These are phyloP conservation scores for Komagataea norvegica DNA, from an alignment of 1,139 yeast species.

Conservation along the genomic window DNA sequence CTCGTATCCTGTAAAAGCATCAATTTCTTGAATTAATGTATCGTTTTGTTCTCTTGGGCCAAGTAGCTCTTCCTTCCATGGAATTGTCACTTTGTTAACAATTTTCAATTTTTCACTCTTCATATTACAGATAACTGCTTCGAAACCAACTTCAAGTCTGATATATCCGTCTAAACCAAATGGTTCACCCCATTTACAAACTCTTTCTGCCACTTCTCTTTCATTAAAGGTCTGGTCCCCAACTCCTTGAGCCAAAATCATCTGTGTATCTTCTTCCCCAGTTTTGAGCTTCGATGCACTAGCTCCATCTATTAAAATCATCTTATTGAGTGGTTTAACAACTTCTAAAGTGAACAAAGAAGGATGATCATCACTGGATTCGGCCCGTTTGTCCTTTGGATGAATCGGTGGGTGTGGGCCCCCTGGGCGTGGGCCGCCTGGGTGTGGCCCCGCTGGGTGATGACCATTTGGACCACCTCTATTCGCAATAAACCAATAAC, in stretches of 20 bases:
- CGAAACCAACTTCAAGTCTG: constrained; percentile 52
- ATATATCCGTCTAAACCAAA: constrained; percentile 49
- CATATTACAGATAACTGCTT: constrained; percentile 51
- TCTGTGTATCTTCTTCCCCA: constrained; percentile 60
- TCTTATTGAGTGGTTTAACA: constrained; percentile 39
- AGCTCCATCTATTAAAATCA: constrained; percentile 52
- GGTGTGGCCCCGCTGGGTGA: no score
- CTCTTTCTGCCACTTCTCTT: constrained; percentile 38
- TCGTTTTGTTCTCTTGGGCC: constrained; percentile 28
- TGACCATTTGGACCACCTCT: constrained; percentile 10
- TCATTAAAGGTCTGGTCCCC: constrained; percentile 34
- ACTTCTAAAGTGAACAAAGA: constrained; percentile 41
- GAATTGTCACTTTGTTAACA: constrained; percentile 39
- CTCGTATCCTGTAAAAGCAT: constrained; percentile 36
- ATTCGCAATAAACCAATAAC: constrained; percentile 39
- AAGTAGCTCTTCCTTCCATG: constrained; percentile 33
- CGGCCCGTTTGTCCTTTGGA: no score
- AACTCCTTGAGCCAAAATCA: constrained; percentile 24
- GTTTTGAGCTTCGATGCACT: constrained; percentile 47
- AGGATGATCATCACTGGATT: constrained; percentile 17
- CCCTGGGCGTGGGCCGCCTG: no score
- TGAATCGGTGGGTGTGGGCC: no score
- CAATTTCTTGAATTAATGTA: constrained; percentile 18
- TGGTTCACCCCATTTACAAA: constrained; percentile 36
- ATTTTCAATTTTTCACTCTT: constrained; percentile 36